A percentile compares a stretch with the other conserved stretches of the same genome.
These are phyloP conservation scores for Lagerstroemia speciosa DNA, from an alignment of 345 rosid species.

Conservation along the genomic window DNA sequence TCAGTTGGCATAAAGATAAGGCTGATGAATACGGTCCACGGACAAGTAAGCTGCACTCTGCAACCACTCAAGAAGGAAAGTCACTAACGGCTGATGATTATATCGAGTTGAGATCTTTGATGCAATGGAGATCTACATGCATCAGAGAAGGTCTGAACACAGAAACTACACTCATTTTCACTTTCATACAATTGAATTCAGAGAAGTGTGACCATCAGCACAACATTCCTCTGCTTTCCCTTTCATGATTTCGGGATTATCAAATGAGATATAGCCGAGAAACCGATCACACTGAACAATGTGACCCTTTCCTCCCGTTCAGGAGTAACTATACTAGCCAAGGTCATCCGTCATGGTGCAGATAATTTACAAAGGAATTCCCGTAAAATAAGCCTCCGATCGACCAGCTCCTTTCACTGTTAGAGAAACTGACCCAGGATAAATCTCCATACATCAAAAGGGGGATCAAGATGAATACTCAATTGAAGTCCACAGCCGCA, in stretches of 20 bases:
- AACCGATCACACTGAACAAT: neutral
- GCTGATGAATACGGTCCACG: neutral
- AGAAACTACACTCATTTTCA: neutral
- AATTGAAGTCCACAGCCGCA: neutral
- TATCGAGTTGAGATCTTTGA: too few relatives aligned
- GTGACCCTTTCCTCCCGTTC: neutral
- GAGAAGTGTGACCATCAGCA: neutral
- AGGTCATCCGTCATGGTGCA: neutral
- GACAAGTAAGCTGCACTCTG: neutral
- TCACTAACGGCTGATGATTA: neutral
- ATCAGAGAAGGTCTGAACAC: neutral
- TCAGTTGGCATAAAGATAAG: neutral
- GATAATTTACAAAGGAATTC: neutral
- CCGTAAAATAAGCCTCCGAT: neutral
- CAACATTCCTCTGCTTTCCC: neutral
- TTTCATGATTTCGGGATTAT: neutral
- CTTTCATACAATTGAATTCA: too few relatives aligned
- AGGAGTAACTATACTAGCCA: neutral
- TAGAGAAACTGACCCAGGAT: neutral
- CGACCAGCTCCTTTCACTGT: neutral
- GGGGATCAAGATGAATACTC: neutral
- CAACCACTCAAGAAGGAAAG: neutral
- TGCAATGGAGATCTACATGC: neutral
- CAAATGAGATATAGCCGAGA: neutral
- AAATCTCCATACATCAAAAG: neutral